These are phyloP conservation scores for Candida tetrigidarum DNA, from an alignment of 1,139 yeast species.

Conservation along the genomic window DNA sequence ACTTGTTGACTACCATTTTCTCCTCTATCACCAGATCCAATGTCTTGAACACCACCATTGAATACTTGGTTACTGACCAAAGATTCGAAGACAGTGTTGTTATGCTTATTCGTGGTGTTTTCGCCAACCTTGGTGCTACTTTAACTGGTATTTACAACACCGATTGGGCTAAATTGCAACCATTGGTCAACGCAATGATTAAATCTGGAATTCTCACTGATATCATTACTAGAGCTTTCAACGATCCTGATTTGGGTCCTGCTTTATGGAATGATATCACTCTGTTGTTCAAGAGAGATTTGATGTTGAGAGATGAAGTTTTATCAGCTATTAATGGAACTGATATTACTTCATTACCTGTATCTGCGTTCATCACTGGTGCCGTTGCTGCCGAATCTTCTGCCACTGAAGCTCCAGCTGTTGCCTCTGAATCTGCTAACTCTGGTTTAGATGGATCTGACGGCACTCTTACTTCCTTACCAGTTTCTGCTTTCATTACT, in stretches of 20 bases:
- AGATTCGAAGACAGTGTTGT: conserved; percentile 34
- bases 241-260: conserved; percentile 28
- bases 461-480: conserved; percentile 7
- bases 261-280: conserved; percentile 21
- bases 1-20: conserved; percentile 37
- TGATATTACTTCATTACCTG: not conserved
- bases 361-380: conserved; percentile 3
- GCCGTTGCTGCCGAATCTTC: conserved; percentile 9
- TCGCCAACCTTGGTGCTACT: conserved; percentile 24
- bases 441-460: too few species aligned
- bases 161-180: conserved; percentile 26
- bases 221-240: conserved; percentile 29
- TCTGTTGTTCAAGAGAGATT: conserved; percentile 12
- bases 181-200: conserved; percentile 26
- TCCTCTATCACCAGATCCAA: conserved; percentile 34
- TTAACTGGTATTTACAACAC: conserved; percentile 20
- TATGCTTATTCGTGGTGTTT: conserved; percentile 28
- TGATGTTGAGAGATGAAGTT: conserved; percentile 11
- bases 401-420: not conserved
- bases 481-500: too few species aligned
- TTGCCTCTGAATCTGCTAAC: not conserved
- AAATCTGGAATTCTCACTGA: conserved; percentile 32
- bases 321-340: conserved; percentile 1
- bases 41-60: conserved; percentile 30
- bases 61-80: conserved; percentile 29